Percentiles rank a stretch among this genome's conserved stretches.
Conservation (phyloP, 2,329 filamentous ascomycete genomes). For the Trichophyton mentagrophytes region DNA sequence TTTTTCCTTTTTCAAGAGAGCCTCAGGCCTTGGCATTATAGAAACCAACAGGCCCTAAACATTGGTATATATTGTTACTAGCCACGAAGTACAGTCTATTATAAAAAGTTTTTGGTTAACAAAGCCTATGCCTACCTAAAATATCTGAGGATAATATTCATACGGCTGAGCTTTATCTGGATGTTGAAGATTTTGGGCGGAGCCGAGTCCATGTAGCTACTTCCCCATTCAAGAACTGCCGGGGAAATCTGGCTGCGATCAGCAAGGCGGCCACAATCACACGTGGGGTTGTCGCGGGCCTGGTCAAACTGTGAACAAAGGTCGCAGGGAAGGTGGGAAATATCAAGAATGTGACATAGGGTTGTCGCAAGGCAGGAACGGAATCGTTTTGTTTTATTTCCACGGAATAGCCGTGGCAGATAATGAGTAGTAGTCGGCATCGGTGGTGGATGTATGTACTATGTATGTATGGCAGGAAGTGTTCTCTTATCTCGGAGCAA, state of each 20-base stretch:
- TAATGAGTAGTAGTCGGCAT: not conserved
- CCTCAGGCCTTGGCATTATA: not conserved
- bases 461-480: not conserved
- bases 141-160: not conserved
- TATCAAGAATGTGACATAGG: not conserved
- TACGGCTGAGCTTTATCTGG: slow-evolving; percentile 4
- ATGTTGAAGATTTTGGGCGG: slow-evolving; percentile 6
- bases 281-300: not conserved
- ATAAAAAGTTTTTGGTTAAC: not conserved
- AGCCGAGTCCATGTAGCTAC: not conserved
- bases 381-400: not conserved
- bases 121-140: not conserved
- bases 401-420: not conserved
- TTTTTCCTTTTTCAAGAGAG: not conserved
- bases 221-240: slow-evolving; percentile 1
- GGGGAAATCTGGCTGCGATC: not conserved
- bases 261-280: not conserved
- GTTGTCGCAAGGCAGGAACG: not conserved
- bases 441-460: not conserved
- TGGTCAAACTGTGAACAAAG: not conserved
- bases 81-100: not conserved
- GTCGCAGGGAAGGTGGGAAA: not conserved
- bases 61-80: not conserved
- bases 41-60: not conserved
- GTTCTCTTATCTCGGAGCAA: not conserved